These are phyloP conservation scores for Ophiocordyceps camponoti-floridani DNA, from an alignment of 2,329 filamentous ascomycete genomes.

Conservation along the genomic window DNA sequence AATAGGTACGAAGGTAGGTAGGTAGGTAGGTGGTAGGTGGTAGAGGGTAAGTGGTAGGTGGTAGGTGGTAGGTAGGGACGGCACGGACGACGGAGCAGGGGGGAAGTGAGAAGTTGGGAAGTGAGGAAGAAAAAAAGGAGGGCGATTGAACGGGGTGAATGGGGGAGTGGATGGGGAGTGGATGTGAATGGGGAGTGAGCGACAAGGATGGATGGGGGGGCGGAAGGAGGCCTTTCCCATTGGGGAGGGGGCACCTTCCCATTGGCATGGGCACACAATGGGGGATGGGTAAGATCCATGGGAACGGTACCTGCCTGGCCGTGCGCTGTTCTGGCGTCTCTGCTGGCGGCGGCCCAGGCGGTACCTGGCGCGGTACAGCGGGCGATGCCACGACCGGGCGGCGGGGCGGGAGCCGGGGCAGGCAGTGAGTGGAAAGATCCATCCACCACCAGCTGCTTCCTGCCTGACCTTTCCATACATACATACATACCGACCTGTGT, in stretches of 20 bases:
- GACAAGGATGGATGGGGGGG: conserved; percentile 1
- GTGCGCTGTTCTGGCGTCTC: not conserved
- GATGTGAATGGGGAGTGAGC: conserved; percentile 1
- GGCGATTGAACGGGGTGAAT: conserved; percentile 1
- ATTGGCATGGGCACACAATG: conserved; percentile 1
- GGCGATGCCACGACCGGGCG: not conserved
- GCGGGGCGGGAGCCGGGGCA: too few relatives aligned
- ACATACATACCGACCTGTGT: not conserved
- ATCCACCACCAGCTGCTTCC: too few relatives aligned
- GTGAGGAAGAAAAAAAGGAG: conserved; percentile 3
- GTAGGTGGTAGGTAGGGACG: too few relatives aligned
- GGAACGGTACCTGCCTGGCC: conserved; percentile 1
- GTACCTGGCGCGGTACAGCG: not conserved
- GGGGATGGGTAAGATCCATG: not conserved
- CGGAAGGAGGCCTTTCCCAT: not conserved
- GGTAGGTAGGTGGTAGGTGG: too few relatives aligned
- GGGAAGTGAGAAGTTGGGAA: not conserved
- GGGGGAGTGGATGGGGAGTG: conserved; percentile 1
- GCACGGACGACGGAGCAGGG: too few relatives aligned
- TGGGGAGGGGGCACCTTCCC: not conserved
- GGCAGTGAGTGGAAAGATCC: not conserved
- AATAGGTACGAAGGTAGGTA: not conserved
- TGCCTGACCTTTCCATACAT: not conserved
- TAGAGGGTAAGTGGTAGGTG: too few relatives aligned
- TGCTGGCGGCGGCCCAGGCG: not conserved